A percentile compares a stretch with the other conserved stretches of the same genome.
phyloP scores from a whole-genome alignment of 2,329 filamentous ascomycete species.

The Ustulina deusta region DNA sequence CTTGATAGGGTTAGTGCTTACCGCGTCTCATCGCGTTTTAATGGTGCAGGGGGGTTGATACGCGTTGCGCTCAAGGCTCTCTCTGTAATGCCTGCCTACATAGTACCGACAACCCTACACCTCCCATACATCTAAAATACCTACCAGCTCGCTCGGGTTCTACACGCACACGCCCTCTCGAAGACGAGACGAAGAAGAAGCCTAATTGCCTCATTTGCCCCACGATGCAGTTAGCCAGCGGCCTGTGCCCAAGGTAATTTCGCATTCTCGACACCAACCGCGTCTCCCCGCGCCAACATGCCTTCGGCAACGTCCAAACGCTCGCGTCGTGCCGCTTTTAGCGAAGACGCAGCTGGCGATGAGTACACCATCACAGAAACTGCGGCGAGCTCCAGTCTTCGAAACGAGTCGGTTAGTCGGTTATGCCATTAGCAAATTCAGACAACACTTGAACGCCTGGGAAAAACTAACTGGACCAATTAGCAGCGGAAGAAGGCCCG shows the following conservation, averaged over 20 bases:
- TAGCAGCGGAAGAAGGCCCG: conserved; percentile 57
- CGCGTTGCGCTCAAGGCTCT: conserved; percentile 24
- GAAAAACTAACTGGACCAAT: not conserved
- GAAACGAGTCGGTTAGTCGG: conserved; percentile 55
- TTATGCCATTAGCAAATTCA: not conserved
- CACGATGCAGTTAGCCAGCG: conserved; percentile 32
- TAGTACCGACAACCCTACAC: not conserved
- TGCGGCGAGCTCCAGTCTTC: conserved; percentile 58
- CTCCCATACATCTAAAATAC: not conserved
- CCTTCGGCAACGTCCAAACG: conserved; percentile 56
- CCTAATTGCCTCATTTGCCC: not conserved
- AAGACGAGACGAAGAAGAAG: not conserved
- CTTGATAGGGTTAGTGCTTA: conserved; percentile 9
- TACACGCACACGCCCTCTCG: not conserved
- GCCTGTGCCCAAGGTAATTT: conserved; percentile 7
- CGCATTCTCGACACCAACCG: not conserved
- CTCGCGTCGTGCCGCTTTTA: conserved; percentile 53
- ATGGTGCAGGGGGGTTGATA: not conserved
- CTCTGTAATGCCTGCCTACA: too few relatives aligned
- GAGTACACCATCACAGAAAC: conserved; percentile 52
- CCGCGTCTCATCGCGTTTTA: conserved; percentile 34
- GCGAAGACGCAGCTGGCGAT: conserved; percentile 51
- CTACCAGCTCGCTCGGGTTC: not conserved
- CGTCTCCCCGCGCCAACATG: conserved; percentile 40
- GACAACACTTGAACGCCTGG: not conserved